phyloP scores from a whole-genome alignment of 495 filamentous ascomycete genomes.

The Tuber melanosporum region DNA sequence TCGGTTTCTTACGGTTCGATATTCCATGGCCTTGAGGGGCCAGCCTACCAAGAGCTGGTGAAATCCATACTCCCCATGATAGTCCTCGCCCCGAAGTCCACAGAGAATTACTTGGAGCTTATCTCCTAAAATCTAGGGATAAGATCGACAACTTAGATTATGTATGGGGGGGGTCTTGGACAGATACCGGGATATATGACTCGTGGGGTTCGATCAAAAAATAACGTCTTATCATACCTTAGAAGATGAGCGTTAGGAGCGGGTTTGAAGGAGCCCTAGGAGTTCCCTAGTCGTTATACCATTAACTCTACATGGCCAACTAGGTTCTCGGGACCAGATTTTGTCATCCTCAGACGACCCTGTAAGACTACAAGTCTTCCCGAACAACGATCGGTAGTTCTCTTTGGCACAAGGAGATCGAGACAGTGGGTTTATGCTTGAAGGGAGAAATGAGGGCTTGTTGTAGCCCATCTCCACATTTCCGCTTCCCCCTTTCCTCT shows the following conservation, averaged over 20 bases:
- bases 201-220: background rate
- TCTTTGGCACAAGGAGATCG: background rate
- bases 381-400: background rate
- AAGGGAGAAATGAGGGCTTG: background rate
- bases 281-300: background rate
- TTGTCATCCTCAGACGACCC: background rate
- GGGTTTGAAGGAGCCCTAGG: background rate
- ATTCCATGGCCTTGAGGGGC: background rate
- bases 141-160: background rate
- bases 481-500: background rate
- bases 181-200: background rate
- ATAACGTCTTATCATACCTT: background rate
- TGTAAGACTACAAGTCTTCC: background rate
- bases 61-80: background rate
- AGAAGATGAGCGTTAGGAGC: background rate
- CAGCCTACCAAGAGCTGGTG: background rate
- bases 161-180: background rate
- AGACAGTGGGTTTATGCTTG: background rate
- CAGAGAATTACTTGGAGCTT: background rate
- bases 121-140: background rate
- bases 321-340: background rate
- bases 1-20: background rate
- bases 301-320: background rate
- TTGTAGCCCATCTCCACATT: background rate
- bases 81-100: background rate